Percentiles rank a stretch among this genome's conserved stretches.
Conservation (phyloP, 1,284 basidiomycete species). For the Bjerkandera adusta region DNA sequence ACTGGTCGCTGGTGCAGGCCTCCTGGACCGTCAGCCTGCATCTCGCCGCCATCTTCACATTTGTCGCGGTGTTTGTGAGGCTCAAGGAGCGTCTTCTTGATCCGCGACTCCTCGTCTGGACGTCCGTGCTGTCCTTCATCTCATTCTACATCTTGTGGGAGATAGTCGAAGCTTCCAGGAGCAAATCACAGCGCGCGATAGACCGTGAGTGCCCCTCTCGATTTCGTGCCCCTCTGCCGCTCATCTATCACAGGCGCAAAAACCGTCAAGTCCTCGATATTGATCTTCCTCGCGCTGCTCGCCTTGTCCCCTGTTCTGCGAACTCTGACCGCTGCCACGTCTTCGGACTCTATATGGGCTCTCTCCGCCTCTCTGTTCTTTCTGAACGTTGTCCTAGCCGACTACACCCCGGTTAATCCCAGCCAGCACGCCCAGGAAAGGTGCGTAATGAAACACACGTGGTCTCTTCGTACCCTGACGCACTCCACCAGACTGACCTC, state of each 20-base stretch:
- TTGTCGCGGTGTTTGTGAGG: constrained; percentile 77
- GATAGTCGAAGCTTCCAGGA: constrained; percentile 40
- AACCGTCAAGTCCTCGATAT: constrained; percentile 69
- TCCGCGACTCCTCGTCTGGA: constrained; percentile 68
- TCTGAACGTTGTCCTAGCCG: constrained; percentile 63
- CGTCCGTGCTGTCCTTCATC: constrained; percentile 59
- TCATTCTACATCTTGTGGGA: constrained; percentile 65
- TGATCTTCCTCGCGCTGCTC: constrained; percentile 87
- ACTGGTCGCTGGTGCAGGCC: constrained; percentile 69
- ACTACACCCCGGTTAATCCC: constrained; percentile 48
- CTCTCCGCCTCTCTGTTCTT: constrained; percentile 68
- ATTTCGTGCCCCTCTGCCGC: constrained; percentile 7
- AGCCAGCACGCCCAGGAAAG: constrained; percentile 35
- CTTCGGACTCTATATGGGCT: constrained; percentile 97
- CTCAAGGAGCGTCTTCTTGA: constrained; percentile 66
- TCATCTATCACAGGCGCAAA: constrained; percentile 55
- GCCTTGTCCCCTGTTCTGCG: constrained; percentile 89
- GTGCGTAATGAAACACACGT: constrained; percentile 23
- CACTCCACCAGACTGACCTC: constrained; percentile 67
- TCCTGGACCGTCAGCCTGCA: constrained; percentile 86
- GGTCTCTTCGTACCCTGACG: constrained; percentile 12
- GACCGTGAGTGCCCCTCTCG: constrained; percentile 31
- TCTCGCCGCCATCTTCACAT: constrained; percentile 76
- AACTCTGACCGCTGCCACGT: constrained; percentile 92
- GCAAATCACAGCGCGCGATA: constrained; percentile 11